These are phyloP conservation scores for Aspergillus arachidicola DNA, from an alignment of 2,329 filamentous ascomycete genomes.

Conservation along the genomic window DNA sequence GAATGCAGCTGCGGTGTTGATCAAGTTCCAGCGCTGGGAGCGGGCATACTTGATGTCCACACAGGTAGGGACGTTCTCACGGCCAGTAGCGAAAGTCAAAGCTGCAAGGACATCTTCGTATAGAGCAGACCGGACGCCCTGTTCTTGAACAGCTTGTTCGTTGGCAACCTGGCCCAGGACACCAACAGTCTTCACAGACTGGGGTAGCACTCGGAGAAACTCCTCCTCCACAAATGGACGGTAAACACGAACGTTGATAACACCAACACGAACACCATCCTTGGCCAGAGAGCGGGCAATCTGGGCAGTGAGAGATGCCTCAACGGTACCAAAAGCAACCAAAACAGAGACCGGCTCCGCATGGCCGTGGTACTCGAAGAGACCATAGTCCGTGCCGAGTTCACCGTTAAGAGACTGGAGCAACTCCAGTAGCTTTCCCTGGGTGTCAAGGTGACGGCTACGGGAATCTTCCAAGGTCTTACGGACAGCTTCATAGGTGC, in stretches of 20 bases:
- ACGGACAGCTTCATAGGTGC: slow-evolving; percentile 68
- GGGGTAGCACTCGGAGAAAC: slow-evolving; percentile 80
- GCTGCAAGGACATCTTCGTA: slow-evolving; percentile 91
- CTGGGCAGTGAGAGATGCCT: slow-evolving; percentile 83
- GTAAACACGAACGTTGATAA: slow-evolving; percentile 90
- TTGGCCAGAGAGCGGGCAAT: slow-evolving; percentile 72
- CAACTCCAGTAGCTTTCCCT: slow-evolving; percentile 71
- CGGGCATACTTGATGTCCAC: slow-evolving; percentile 90
- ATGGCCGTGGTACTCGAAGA: slow-evolving; percentile 94
- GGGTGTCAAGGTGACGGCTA: slow-evolving; percentile 69
- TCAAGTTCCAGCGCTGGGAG: slow-evolving; percentile 64
- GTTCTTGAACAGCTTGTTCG: slow-evolving; percentile 71
- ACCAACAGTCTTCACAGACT: slow-evolving; percentile 72
- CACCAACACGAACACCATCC: slow-evolving; percentile 77
- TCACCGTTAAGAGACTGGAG: slow-evolving; percentile 81
- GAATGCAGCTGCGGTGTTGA: slow-evolving; percentile 48
- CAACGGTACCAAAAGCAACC: slow-evolving; percentile 89
- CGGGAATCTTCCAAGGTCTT: slow-evolving; percentile 64
- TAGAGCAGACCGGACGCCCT: slow-evolving; percentile 77
- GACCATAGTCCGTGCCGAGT: slow-evolving; percentile 87
- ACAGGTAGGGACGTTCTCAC: slow-evolving; percentile 64
- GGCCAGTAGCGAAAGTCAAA: slow-evolving; percentile 74
- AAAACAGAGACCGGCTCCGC: slow-evolving; percentile 76
- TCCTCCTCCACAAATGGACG: slow-evolving; percentile 93
- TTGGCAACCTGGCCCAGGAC: slow-evolving; percentile 88